Percentiles rank a stretch among this genome's conserved stretches.
Evolutionary conservation across 192 early-diverging fungal genomes (phyloP).

Genomic region (Backusella circina): DNA sequence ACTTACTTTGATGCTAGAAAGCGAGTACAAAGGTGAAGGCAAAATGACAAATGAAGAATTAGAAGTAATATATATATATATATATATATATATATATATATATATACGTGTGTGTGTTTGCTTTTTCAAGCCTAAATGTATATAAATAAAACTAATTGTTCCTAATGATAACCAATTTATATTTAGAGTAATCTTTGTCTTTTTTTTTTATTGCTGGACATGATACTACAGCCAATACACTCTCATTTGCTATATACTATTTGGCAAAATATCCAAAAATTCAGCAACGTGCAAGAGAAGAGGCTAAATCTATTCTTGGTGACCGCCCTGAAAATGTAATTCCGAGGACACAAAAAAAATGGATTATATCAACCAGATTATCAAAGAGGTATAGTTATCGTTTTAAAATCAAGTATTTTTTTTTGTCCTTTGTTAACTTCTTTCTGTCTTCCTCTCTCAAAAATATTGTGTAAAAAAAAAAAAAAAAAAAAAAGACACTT

Average conservation of each 20-base stretch:
- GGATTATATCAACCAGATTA: constrained; percentile 13
- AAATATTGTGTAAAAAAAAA: too few species aligned
- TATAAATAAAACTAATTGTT: background rate
- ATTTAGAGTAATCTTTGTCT: constrained; percentile 23
- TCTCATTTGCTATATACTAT: constrained; percentile 40
- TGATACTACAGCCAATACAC: constrained; percentile 22
- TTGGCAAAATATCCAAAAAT: constrained; percentile 36
- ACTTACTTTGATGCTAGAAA: constrained; percentile 28
- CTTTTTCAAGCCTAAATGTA: too few species aligned
- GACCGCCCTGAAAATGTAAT: background rate
- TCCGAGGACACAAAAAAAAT: constrained; percentile 7
- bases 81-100: background rate
- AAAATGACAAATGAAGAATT: background rate
- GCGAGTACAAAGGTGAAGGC: background rate
- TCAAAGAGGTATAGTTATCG: background rate
- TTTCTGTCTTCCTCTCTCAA: too few species aligned
- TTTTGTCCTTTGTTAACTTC: too few species aligned
- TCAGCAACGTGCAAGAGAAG: constrained; percentile 18
- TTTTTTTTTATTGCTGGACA: constrained; percentile 58
- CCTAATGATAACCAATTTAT: background rate
- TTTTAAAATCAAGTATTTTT: too few species aligned
- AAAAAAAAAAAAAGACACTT: too few species aligned
- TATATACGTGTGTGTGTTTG: too few species aligned
- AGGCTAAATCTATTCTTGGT: constrained; percentile 11
- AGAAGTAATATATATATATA: background rate